Conservation (phyloP, 116 monocot species). For the Dioscorea cayenensis region DNA sequence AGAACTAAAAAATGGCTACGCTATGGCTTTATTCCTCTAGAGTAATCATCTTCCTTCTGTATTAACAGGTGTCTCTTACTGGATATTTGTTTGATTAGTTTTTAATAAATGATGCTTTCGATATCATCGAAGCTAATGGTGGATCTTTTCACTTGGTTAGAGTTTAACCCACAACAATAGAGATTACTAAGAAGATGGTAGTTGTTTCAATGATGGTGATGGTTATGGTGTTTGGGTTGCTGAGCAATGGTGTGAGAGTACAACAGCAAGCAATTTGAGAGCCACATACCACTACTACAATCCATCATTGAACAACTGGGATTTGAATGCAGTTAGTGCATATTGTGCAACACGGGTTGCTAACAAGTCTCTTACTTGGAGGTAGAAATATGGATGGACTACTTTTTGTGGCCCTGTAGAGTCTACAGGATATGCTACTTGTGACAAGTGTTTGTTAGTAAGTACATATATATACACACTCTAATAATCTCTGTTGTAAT, state of each 20-base stretch:
- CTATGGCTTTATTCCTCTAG: neutral
- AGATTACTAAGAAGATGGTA: neutral
- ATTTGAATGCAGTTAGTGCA: conserved; percentile 33
- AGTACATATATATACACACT: too few species aligned
- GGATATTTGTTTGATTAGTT: conserved; percentile 96
- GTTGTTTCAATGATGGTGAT: conserved; percentile 1
- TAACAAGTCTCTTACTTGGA: conserved; percentile 47
- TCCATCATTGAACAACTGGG: conserved; percentile 50
- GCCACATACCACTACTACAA: conserved; percentile 63
- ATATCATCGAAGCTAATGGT: conserved; percentile 85
- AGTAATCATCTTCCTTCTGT: neutral
- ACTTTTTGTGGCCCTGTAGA: conserved; percentile 82
- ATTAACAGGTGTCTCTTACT: conserved; percentile 79
- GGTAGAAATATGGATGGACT: conserved; percentile 63
- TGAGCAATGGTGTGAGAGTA: conserved; percentile 10
- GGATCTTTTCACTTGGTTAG: conserved; percentile 83
- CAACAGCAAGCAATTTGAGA: conserved; percentile 33
- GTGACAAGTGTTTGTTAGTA: conserved; percentile 59
- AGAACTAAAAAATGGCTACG: neutral
- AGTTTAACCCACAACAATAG: conserved; percentile 10
- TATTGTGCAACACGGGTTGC: conserved; percentile 82
- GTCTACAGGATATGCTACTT: conserved; percentile 43
- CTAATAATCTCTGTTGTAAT: too few species aligned
- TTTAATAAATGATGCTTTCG: conserved; percentile 91
- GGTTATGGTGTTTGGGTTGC: conserved; percentile 4